These are phyloP conservation scores for Nevesoporus exiguus DNA, from an alignment of 768 basidiomycete genomes.

Conservation along the genomic window DNA sequence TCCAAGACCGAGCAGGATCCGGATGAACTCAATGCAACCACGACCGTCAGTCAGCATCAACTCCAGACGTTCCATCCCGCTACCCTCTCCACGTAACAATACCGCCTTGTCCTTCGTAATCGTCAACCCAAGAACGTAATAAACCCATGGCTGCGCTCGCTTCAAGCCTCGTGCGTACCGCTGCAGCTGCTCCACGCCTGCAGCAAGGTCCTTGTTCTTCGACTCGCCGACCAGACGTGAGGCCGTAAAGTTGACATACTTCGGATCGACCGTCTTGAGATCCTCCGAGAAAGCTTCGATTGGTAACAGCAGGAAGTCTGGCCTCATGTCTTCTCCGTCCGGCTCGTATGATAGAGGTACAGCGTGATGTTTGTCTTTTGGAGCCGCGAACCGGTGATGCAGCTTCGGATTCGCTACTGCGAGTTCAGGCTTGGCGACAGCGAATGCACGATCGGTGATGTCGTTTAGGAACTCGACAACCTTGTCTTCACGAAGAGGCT, in stretches of 20 bases:
- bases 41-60: conserved; percentile 5
- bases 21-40: no score
- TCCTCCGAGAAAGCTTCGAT: conserved; percentile 6
- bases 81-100: no score
- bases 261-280: background rate
- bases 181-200: conserved; percentile 1
- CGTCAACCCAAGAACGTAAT: conserved; percentile 6
- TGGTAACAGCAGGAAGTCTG: conserved; percentile 14
- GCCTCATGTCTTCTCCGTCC: conserved; percentile 7
- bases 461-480: conserved; percentile 8
- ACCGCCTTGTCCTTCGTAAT: background rate
- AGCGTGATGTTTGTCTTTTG: background rate
- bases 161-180: conserved; percentile 7
- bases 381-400: conserved; percentile 7
- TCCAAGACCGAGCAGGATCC: no score
- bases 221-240: conserved; percentile 8
- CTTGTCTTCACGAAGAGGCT: conserved; percentile 1
- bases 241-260: background rate
- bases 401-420: background rate
- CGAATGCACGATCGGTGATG: conserved; percentile 5
- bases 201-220: background rate
- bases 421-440: background rate
- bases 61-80: background rate
- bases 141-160: conserved; percentile 9
- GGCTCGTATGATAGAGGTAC: conserved; percentile 9